Evolutionary conservation across 768 basidiomycete genomes (phyloP), one percentile per base, ranked within the genome.

Genomic region (Xerocomellus intermedius): DNA sequence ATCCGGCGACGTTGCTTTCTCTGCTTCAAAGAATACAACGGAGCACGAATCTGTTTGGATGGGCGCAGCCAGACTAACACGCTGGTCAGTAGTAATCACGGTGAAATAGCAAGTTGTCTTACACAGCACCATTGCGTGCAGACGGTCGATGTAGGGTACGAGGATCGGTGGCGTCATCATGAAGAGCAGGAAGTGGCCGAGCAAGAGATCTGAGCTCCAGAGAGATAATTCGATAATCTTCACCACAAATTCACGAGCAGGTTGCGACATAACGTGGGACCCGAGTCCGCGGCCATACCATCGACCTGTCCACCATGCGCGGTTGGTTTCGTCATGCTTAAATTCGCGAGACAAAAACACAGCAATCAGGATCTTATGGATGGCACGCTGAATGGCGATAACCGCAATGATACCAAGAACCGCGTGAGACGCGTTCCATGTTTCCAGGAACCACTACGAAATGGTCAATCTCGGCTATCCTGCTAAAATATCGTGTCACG

Each of bases 291-390:
- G 87, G 41, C 95, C 95, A 70, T 94, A 96, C 97, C 97, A 98
- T 68, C 86, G 80, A 44, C 94, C 95, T 32, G 95, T 96, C 97
- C 97, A 99, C 96, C 96, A 99, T 8, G 95, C 95, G 26, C 93
- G 82, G 75, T 98, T 98, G 35, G 93, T 95, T 74, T 98, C 95
- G 69, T 99, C 97, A 69, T 98, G 94, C 77, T 99, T 99, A 82
- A 97, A 97, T 73, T 99, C 97, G 59, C 97, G 89, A 38, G 94
- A 89, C 36, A 98, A 77, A 83, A 95, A 94, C 57, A 96, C 88
- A 0, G 95, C 79, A 66, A 99, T 98, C 52, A 97, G 77, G 55
- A 94, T 79, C 79, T 98, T 98, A 82, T 95, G 87, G 56, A 98
- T 75, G 17, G 90, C 90, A 48, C 97, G 85, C 69, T 98, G 94